Conservation (phyloP, 352 stramenopile genomes). For the Pythium brassicae region DNA sequence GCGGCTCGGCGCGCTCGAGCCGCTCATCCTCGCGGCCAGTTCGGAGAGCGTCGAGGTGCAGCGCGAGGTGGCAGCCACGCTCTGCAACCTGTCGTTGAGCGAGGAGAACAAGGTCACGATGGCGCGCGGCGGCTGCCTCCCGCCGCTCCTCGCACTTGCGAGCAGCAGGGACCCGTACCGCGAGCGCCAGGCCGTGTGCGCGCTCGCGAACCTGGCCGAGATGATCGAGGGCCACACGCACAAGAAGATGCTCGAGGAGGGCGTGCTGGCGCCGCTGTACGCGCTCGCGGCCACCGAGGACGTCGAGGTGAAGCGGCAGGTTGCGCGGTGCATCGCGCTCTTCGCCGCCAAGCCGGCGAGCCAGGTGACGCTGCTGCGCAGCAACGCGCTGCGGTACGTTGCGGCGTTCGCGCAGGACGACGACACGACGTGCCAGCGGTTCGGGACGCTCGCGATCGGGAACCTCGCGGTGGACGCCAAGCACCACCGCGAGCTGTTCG, state of each 20-base stretch:
- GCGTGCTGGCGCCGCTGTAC: slow-evolving; percentile 88
- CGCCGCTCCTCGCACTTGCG: slow-evolving; percentile 87
- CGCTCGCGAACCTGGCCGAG: slow-evolving; percentile 94
- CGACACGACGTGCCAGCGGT: slow-evolving; percentile 84
- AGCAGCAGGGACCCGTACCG: slow-evolving; percentile 85
- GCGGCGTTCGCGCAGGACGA: slow-evolving; percentile 76
- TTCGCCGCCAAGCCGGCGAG: slow-evolving; percentile 92
- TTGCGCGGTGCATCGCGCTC: slow-evolving; percentile 90
- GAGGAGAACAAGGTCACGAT: slow-evolving; percentile 97
- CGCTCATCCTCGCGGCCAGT: slow-evolving; percentile 89
- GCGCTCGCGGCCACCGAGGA: slow-evolving; percentile 66
- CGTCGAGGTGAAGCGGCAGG: slow-evolving; percentile 89
- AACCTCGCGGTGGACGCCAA: slow-evolving; percentile 88
- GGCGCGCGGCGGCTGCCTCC: slow-evolving; percentile 90
- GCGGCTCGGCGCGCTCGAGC: slow-evolving; percentile 90
- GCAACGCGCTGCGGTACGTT: slow-evolving; percentile 86
- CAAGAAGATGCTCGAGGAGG: slow-evolving; percentile 93
- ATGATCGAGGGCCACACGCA: slow-evolving; percentile 95
- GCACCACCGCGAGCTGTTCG: slow-evolving; percentile 92
- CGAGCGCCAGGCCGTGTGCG: slow-evolving; percentile 91
- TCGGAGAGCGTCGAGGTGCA: slow-evolving; percentile 94
- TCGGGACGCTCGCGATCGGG: slow-evolving; percentile 88
- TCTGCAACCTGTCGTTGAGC: slow-evolving; percentile 94
- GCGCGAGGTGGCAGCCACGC: slow-evolving; percentile 91
- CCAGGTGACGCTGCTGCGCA: slow-evolving; percentile 84